Conservation (phyloP, 208 protist genomes). For the Trypanosoma scelopori region DNA sequence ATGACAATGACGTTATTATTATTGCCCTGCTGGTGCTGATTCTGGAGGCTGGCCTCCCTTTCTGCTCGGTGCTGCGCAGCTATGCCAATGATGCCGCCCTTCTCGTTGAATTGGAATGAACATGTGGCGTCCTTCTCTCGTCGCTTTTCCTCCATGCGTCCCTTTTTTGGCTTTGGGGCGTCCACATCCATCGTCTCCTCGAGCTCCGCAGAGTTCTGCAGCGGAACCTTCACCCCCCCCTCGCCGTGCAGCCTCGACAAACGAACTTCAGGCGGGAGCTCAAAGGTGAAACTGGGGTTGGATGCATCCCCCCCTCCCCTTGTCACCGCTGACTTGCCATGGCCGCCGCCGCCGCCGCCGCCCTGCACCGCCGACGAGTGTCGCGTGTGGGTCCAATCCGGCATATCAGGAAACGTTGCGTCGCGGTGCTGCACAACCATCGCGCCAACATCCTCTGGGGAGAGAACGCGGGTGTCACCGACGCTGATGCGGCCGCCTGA, state of each 20-base stretch:
- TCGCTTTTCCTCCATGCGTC: background rate
- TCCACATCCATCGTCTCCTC: constrained; percentile 25
- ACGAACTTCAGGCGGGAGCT: constrained; percentile 61
- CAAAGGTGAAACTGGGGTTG: constrained; percentile 49
- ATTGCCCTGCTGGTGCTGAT: background rate
- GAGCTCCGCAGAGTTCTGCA: constrained; percentile 53
- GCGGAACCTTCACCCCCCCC: constrained; percentile 34
- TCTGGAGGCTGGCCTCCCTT: constrained; percentile 32
- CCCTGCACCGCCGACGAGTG: background rate
- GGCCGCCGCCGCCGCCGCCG: too few species aligned
- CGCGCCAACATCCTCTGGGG: constrained; percentile 52
- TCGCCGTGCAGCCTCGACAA: constrained; percentile 33
- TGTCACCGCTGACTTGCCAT: constrained; percentile 4
- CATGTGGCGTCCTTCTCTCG: too few species aligned
- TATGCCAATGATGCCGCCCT: constrained; percentile 72
- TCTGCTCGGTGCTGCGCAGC: constrained; percentile 64
- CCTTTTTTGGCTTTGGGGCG: constrained; percentile 18
- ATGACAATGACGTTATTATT: constrained; percentile 57
- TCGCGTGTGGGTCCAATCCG: constrained; percentile 10
- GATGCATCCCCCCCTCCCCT: background rate
- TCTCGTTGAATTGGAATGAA: constrained; percentile 43
- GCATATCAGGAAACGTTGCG: constrained; percentile 57
- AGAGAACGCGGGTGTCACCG: constrained; percentile 48
- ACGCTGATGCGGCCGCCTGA: constrained; percentile 73
- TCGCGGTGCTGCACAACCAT: constrained; percentile 65